These are phyloP conservation scores for Boletus rufocinnamomeus DNA, from an alignment of 768 basidiomycete species.

Conservation along the genomic window DNA sequence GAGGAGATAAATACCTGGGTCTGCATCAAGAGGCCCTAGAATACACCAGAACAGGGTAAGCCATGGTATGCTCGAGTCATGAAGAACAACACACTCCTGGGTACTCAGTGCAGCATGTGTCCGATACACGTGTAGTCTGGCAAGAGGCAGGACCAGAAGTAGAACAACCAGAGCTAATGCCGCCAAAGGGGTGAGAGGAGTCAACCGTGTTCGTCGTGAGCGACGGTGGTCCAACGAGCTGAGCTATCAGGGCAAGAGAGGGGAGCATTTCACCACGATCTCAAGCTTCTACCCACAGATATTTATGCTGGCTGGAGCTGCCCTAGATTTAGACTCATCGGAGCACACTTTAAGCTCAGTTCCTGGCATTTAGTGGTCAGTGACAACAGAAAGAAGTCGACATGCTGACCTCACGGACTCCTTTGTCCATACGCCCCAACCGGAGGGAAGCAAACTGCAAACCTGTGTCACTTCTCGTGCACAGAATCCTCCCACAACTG, in stretches of 20 bases:
- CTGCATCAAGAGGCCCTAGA: slow-evolving; percentile 61
- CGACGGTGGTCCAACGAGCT: slow-evolving; percentile 24
- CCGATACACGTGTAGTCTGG: slow-evolving; percentile 46
- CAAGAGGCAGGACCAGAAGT: slow-evolving; percentile 54
- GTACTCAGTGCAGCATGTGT: slow-evolving; percentile 64
- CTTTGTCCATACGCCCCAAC: background rate
- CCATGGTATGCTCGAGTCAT: background rate
- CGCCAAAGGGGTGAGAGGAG: slow-evolving; percentile 32
- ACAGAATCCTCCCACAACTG: background rate
- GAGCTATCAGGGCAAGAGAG: slow-evolving; percentile 24
- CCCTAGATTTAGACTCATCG: background rate
- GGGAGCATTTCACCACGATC: slow-evolving; percentile 14
- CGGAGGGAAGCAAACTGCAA: background rate
- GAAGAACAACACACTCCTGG: slow-evolving; percentile 54
- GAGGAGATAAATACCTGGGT: slow-evolving; percentile 41
- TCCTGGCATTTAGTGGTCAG: background rate
- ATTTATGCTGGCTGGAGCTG: slow-evolving; percentile 4
- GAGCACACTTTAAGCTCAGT: background rate
- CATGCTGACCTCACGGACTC: background rate
- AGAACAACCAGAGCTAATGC: slow-evolving; percentile 53
- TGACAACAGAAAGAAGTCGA: background rate
- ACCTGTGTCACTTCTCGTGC: background rate
- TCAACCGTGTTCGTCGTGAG: slow-evolving; percentile 23
- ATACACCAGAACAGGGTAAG: background rate
- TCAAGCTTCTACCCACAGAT: background rate